phyloP scores from a whole-genome alignment of 345 rosid species.

The Limnanthes douglasii region DNA sequence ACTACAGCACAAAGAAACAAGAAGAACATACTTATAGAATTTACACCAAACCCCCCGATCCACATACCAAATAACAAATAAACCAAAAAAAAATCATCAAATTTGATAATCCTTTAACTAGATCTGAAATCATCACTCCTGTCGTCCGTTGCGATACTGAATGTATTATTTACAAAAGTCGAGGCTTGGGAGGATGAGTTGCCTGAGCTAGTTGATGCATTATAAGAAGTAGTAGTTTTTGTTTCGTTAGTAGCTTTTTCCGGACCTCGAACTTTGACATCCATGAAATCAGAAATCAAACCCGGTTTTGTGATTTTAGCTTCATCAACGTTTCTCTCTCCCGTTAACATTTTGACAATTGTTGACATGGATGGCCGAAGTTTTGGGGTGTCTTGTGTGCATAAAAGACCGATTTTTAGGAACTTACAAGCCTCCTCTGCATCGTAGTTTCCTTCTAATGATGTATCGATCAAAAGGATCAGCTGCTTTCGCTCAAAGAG shows the following conservation, averaged over 20 bases:
- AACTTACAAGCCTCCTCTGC: slow-evolving; percentile 57
- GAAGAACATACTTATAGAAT: too few relatives aligned
- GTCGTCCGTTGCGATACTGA: slow-evolving; percentile 8
- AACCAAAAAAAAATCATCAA: too few relatives aligned
- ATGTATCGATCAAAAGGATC: slow-evolving; percentile 39
- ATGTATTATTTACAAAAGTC: slow-evolving; percentile 22
- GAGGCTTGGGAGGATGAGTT: slow-evolving; percentile 30
- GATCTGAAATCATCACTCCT: too few relatives aligned
- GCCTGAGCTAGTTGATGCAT: slow-evolving; percentile 28
- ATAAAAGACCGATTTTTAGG: slow-evolving; percentile 56
- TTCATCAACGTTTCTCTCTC: slow-evolving; percentile 22
- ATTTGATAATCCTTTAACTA: too few relatives aligned
- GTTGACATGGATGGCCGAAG: slow-evolving; percentile 64
- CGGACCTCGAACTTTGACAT: slow-evolving; percentile 42
- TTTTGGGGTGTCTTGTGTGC: slow-evolving; percentile 67
- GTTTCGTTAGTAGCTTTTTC: slow-evolving; percentile 8
- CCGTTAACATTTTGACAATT: slow-evolving; percentile 38
- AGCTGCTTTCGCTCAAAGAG: slow-evolving; percentile 60
- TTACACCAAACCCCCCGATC: too few relatives aligned
- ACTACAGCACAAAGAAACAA: too few relatives aligned
- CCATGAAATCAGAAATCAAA: slow-evolving; percentile 69
- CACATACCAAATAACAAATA: too few relatives aligned
- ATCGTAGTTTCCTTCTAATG: slow-evolving; percentile 42
- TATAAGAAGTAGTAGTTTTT: slow-evolving; percentile 18
- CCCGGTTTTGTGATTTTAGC: slow-evolving; percentile 45